phyloP scores from a whole-genome alignment of 1,284 basidiomycete species.

The Ceratobasidium sp. region DNA sequence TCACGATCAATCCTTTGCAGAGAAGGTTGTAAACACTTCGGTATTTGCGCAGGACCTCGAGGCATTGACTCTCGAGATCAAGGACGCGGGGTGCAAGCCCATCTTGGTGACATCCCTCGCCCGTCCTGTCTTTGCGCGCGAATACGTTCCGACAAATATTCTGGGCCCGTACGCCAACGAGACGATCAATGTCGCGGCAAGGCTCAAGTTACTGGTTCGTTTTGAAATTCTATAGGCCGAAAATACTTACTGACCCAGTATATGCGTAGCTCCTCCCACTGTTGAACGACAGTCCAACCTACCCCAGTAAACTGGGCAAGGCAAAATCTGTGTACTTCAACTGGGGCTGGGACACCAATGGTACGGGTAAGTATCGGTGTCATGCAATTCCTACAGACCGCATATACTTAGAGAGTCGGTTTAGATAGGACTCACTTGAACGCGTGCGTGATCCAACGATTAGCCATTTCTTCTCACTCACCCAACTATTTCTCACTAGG shows the following conservation, averaged over 20 bases:
- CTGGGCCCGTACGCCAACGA: slow-evolving; percentile 33
- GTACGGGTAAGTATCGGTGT: background rate
- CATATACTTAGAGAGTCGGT: background rate
- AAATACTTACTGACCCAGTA: background rate
- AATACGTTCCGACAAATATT: slow-evolving; percentile 25
- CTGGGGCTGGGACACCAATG: slow-evolving; percentile 20
- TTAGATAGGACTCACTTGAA: slow-evolving; percentile 32
- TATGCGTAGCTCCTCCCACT: slow-evolving; percentile 29
- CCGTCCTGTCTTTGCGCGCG: slow-evolving; percentile 14
- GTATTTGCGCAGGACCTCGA: slow-evolving; percentile 25
- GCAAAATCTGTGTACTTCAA: slow-evolving; percentile 28
- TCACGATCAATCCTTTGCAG: background rate
- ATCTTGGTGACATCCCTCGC: slow-evolving; percentile 32
- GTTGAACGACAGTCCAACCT: slow-evolving; percentile 20
- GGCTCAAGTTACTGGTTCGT: slow-evolving; percentile 18
- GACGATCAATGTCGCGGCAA: slow-evolving; percentile 28
- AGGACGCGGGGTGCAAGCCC: slow-evolving; percentile 27
- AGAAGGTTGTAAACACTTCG: slow-evolving; percentile 33
- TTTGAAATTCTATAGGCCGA: too few relatives aligned
- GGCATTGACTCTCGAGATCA: slow-evolving; percentile 7
- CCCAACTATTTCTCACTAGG: slow-evolving; percentile 3
- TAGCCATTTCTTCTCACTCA: too few relatives aligned
- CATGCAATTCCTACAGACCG: background rate
- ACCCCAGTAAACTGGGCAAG: slow-evolving; percentile 23
- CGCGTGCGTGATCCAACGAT: slow-evolving; percentile 8